phyloP scores from a whole-genome alignment of 805 yeast species.

The Pichia nakasei region DNA sequence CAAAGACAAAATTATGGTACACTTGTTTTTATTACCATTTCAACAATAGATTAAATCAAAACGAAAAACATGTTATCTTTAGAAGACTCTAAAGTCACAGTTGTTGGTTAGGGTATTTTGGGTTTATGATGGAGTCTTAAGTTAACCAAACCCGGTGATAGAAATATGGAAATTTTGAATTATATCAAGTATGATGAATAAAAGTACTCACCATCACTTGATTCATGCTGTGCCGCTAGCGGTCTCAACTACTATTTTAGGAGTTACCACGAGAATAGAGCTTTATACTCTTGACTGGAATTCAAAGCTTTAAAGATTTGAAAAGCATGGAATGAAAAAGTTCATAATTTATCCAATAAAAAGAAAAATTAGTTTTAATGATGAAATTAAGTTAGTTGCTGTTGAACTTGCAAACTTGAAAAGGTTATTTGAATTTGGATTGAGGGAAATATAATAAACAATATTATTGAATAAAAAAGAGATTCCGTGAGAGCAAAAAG shows the following conservation, averaged over 20 bases:
- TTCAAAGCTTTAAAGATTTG: slow-evolving; percentile 12
- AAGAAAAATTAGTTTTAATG: slow-evolving; percentile 12
- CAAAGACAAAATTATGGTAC: too few species aligned
- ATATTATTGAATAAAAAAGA: slow-evolving; percentile 9
- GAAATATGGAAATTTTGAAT: slow-evolving; percentile 13
- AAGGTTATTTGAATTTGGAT: slow-evolving; percentile 12
- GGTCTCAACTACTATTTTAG: slow-evolving; percentile 17
- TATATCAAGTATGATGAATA: slow-evolving; percentile 10
- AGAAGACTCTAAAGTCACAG: slow-evolving; percentile 14
- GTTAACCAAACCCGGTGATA: slow-evolving; percentile 13
- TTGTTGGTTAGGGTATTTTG: slow-evolving; percentile 45
- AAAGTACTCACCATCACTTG: slow-evolving; percentile 11
- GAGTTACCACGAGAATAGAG: slow-evolving; percentile 13
- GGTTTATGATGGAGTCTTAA: slow-evolving; percentile 36
- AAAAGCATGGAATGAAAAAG: slow-evolving; percentile 13
- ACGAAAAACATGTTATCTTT: neutral
- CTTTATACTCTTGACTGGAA: slow-evolving; percentile 13
- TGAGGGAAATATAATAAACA: slow-evolving; percentile 16
- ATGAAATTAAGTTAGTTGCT: neutral
- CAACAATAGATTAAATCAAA: neutral
- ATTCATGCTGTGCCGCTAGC: slow-evolving; percentile 15
- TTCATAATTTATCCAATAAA: slow-evolving; percentile 10
- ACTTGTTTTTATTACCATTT: too few species aligned
- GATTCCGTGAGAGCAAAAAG: slow-evolving; percentile 13
- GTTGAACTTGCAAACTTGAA: slow-evolving; percentile 10